Percentiles rank a stretch among this genome's conserved stretches.
phyloP scores from a whole-genome alignment of 140 eudicot species.

The Anethum foeniculum region DNA sequence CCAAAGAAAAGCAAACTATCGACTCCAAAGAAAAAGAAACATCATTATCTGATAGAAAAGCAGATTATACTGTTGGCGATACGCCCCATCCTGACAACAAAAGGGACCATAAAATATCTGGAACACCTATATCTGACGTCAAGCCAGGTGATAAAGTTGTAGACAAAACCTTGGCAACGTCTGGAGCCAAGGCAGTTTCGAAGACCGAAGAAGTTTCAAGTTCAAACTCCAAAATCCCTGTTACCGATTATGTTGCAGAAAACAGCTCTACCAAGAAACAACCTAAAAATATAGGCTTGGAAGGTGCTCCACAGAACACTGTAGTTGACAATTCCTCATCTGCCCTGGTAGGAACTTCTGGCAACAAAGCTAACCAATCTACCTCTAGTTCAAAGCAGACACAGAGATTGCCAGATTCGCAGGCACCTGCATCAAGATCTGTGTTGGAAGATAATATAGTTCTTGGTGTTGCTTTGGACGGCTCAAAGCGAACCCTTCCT shows the following conservation, averaged over 20 bases:
- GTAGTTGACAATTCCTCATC: neutral
- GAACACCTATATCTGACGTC: conserved; percentile 25
- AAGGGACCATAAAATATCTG: conserved; percentile 22
- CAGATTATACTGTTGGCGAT: neutral
- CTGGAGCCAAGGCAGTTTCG: conserved; percentile 13
- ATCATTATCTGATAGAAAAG: conserved; percentile 23
- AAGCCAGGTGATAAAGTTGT: conserved; percentile 29
- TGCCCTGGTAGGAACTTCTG: conserved; percentile 8
- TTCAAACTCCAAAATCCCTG: conserved; percentile 2
- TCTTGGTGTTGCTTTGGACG: conserved; percentile 90
- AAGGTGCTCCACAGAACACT: neutral
- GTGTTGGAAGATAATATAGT: conserved; percentile 75
- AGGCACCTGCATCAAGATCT: conserved; percentile 35
- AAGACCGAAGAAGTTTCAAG: conserved; percentile 15
- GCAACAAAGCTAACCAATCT: conserved; percentile 10
- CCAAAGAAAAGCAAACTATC: conserved; percentile 17
- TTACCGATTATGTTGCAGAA: neutral
- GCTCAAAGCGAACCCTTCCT: conserved; percentile 85
- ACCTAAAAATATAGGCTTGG: conserved; percentile 15
- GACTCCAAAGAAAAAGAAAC: conserved; percentile 30
- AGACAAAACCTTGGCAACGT: conserved; percentile 18
- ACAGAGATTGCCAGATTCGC: conserved; percentile 16
- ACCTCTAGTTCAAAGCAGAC: conserved; percentile 18
- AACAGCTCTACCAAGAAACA: conserved; percentile 16
- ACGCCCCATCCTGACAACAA: conserved; percentile 12